phyloP scores from a whole-genome alignment of 73 alveolate species.

The Tetrahymena borealis region DNA sequence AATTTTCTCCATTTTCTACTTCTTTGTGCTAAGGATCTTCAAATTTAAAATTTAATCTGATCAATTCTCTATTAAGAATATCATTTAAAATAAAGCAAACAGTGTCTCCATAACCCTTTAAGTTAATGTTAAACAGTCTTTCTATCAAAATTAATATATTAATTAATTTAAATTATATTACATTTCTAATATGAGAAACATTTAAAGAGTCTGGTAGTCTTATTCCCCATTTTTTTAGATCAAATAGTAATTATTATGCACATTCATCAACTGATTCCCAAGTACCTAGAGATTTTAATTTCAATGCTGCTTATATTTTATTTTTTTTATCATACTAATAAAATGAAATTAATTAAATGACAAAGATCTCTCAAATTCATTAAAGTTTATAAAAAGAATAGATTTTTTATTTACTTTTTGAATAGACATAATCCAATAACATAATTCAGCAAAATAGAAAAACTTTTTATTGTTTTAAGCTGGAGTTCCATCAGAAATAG shows the following conservation, averaged over 20 bases:
- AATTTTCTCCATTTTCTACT: not conserved
- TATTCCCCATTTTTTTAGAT: conserved; percentile 51
- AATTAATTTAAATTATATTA: not conserved
- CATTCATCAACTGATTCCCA: conserved; percentile 34
- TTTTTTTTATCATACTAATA: not conserved
- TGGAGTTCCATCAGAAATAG: conserved; percentile 59
- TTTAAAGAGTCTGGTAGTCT: conserved; percentile 52
- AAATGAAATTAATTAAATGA: not conserved
- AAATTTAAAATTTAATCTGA: conserved; percentile 74
- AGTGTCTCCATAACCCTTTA: conserved; percentile 82
- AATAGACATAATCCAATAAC: conserved; percentile 72
- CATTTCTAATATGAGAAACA: not conserved
- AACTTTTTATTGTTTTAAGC: conserved; percentile 24
- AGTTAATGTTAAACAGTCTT: conserved; percentile 8
- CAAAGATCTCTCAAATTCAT: no score
- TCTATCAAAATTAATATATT: not conserved
- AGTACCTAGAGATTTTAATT: not conserved
- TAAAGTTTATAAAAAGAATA: not conserved
- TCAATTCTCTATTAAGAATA: conserved; percentile 74
- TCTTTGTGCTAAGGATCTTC: conserved; percentile 40
- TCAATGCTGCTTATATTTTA: conserved; percentile 4
- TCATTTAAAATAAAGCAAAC: conserved; percentile 78
- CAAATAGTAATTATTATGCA: conserved; percentile 42
- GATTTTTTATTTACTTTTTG: conserved; percentile 13
- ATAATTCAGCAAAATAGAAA: conserved; percentile 49